A percentile compares a stretch with the other conserved stretches of the same genome.
phyloP scores from a whole-genome alignment of 495 filamentous ascomycete species.

The Friedmanniomyces endolithicus region DNA sequence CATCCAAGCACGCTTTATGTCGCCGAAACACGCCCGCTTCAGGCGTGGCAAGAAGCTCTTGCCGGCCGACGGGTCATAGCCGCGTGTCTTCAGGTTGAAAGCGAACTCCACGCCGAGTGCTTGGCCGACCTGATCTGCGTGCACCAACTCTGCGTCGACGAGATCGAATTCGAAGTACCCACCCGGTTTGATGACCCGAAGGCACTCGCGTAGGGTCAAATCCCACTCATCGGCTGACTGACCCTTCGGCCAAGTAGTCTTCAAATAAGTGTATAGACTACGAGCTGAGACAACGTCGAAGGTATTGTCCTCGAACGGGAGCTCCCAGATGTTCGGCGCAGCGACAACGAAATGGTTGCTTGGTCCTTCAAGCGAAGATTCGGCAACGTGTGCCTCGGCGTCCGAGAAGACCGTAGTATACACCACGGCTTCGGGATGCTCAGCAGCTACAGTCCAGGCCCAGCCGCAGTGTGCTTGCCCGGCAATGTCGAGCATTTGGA shows the following conservation, averaged over 20 bases:
- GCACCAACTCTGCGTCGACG: constrained; percentile 78
- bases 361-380: constrained; percentile 58
- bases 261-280: constrained; percentile 66
- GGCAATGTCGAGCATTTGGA: constrained; percentile 75
- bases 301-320: constrained; percentile 78
- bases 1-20: constrained; percentile 77
- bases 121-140: constrained; percentile 56
- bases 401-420: constrained; percentile 62
- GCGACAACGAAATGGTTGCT: constrained; percentile 72
- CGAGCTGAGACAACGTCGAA: constrained; percentile 90
- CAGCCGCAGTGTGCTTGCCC: constrained; percentile 79
- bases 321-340: constrained; percentile 58
- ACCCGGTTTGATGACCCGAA: constrained; percentile 82
- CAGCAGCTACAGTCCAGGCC: constrained; percentile 83
- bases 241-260: constrained; percentile 10
- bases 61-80: constrained; percentile 77
- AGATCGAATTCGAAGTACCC: constrained; percentile 84
- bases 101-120: constrained; percentile 81
- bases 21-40: constrained; percentile 57
- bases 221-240: constrained; percentile 67
- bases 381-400: constrained; percentile 41
- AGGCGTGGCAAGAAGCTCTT: constrained; percentile 65
- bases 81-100: constrained; percentile 71
- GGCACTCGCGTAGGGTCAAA: constrained; percentile 68
- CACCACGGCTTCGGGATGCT: constrained; percentile 71